A percentile compares a stretch with the other conserved stretches of the same genome.
phyloP scores from a whole-genome alignment of 768 basidiomycete species.

The Hebeloma cylindrosporum region DNA sequence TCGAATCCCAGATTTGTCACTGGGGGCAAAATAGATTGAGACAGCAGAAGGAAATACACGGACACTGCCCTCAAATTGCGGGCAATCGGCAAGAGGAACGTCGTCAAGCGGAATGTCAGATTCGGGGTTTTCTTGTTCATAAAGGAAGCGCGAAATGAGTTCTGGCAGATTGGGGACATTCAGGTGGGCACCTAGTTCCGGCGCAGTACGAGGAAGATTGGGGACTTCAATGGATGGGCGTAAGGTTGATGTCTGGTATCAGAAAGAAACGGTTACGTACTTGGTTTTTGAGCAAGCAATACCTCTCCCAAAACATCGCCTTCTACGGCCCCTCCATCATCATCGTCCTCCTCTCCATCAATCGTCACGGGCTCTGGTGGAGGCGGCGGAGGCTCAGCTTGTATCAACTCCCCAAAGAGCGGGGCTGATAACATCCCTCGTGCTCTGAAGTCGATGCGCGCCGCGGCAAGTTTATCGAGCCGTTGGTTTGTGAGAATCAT shows the following conservation, averaged over 20 bases:
- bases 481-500: slow-evolving; percentile 32
- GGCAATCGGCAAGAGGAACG: slow-evolving; percentile 20
- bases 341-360: slow-evolving; percentile 9
- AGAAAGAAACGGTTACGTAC: slow-evolving; percentile 7
- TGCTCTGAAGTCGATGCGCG: slow-evolving; percentile 17
- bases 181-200: too few relatives aligned
- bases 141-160: slow-evolving; percentile 12
- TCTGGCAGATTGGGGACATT: slow-evolving; percentile 7
- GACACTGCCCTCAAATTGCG: slow-evolving; percentile 15
- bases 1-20: slow-evolving; percentile 30
- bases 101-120: slow-evolving; percentile 8
- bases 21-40: slow-evolving; percentile 34
- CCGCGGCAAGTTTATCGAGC: slow-evolving; percentile 28
- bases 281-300: slow-evolving; percentile 4
- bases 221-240: too few relatives aligned
- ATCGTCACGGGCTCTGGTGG: slow-evolving; percentile 24
- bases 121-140: slow-evolving; percentile 9
- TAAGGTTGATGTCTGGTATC: slow-evolving; percentile 4
- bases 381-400: slow-evolving; percentile 19
- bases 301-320: slow-evolving; percentile 10
- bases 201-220: too few relatives aligned
- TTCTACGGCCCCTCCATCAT: slow-evolving; percentile 13
- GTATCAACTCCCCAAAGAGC: slow-evolving; percentile 23
- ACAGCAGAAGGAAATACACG: slow-evolving; percentile 26
- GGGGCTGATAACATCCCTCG: slow-evolving; percentile 24